These are phyloP conservation scores for Fraxinus paxiana DNA, from an alignment of 305 asterid genomes.

Conservation along the genomic window DNA sequence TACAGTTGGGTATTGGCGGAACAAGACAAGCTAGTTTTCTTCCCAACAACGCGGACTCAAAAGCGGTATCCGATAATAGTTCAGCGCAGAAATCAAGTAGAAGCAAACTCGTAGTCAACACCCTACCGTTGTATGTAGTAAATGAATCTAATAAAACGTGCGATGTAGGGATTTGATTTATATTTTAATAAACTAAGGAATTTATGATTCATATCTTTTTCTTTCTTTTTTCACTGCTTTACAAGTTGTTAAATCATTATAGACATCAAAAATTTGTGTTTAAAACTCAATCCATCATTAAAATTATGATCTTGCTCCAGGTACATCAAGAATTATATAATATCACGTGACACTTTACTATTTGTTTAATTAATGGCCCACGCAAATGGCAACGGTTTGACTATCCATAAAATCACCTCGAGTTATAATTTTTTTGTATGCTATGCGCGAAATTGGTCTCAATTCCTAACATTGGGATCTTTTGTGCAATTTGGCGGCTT, in stretches of 20 bases:
- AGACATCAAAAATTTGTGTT: not conserved
- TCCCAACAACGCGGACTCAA: conserved; percentile 78
- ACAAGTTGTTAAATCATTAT: not conserved
- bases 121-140: conserved; percentile 16
- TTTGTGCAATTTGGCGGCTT: not conserved
- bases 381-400: too few relatives aligned
- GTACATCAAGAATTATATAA: too few relatives aligned
- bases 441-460: too few relatives aligned
- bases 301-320: too few relatives aligned
- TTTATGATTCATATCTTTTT: not conserved
- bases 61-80: conserved; percentile 73
- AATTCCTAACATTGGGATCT: too few relatives aligned
- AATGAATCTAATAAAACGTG: conserved; percentile 31
- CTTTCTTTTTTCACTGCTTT: not conserved
- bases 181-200: not conserved
- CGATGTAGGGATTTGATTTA: not conserved
- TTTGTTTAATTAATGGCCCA: too few relatives aligned
- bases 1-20: conserved; percentile 80
- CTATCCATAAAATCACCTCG: too few relatives aligned
- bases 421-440: too few relatives aligned
- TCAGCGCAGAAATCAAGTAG: conserved; percentile 32
- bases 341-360: too few relatives aligned
- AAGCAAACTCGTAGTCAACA: conserved; percentile 24
- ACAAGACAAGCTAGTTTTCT: conserved; percentile 75
- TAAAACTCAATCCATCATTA: not conserved